Conservation (phyloP, 306 rosid species). For the Betula pendula region DNA sequence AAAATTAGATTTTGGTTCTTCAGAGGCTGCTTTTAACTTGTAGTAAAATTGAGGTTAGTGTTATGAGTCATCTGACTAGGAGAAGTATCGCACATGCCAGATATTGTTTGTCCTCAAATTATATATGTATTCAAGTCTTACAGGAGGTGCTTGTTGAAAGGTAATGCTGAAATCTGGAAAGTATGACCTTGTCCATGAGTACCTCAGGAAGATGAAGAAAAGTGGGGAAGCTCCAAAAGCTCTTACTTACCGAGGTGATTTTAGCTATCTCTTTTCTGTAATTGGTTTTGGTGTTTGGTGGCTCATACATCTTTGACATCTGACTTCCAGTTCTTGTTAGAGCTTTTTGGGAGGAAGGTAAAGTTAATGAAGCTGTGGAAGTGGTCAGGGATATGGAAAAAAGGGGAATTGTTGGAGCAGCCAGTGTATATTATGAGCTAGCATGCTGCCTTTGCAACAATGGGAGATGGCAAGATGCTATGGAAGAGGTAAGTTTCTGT, state of each 20-base stretch:
- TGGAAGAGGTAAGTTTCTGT: slow-evolving; percentile 57
- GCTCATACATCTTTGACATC: slow-evolving; percentile 24
- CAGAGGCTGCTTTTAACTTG: slow-evolving; percentile 17
- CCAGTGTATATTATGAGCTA: slow-evolving; percentile 75
- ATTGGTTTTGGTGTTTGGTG: slow-evolving; percentile 34
- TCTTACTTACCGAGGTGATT: slow-evolving; percentile 76
- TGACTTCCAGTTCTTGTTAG: slow-evolving; percentile 65
- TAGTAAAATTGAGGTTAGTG: slow-evolving; percentile 20
- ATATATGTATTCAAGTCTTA: slow-evolving; percentile 46
- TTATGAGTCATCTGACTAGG: slow-evolving; percentile 7
- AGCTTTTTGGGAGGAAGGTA: slow-evolving; percentile 84
- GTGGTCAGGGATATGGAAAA: slow-evolving; percentile 84
- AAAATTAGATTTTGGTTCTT: neutral
- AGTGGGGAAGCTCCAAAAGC: slow-evolving; percentile 74
- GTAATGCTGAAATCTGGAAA: slow-evolving; percentile 86
- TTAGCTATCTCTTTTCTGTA: slow-evolving; percentile 25
- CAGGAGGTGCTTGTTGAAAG: slow-evolving; percentile 60
- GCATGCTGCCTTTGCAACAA: slow-evolving; percentile 87
- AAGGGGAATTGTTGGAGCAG: slow-evolving; percentile 75
- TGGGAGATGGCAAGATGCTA: slow-evolving; percentile 91
- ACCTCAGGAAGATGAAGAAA: slow-evolving; percentile 69
- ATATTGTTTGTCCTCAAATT: slow-evolving; percentile 37
- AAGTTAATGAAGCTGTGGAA: slow-evolving; percentile 71
- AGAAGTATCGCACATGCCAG: slow-evolving; percentile 23
- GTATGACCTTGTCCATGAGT: slow-evolving; percentile 71